Percentiles rank a stretch among this genome's conserved stretches.
These are phyloP conservation scores for Vaucheria bursata DNA, from an alignment of 352 stramenopile genomes.

Conservation along the genomic window DNA sequence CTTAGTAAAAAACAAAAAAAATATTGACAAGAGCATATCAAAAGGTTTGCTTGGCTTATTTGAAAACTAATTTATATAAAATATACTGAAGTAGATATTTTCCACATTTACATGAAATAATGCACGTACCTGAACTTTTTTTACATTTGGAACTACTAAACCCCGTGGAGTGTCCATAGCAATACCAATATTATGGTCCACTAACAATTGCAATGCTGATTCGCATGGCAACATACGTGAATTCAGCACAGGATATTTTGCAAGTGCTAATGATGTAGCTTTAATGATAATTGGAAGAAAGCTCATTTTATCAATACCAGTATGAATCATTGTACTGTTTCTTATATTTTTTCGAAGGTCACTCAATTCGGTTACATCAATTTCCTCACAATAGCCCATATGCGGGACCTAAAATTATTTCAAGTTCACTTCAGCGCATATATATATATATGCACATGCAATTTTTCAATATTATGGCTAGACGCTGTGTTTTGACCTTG, in stretches of 20 bases:
- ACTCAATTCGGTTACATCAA: slow-evolving; percentile 88
- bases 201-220: slow-evolving; percentile 72
- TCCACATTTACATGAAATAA: neutral
- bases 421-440: no score
- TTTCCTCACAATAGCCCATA: slow-evolving; percentile 94
- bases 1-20: no score
- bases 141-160: slow-evolving; percentile 91
- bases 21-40: no score
- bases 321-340: no score
- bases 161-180: slow-evolving; percentile 92
- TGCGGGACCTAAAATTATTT: slow-evolving; percentile 89
- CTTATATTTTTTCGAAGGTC: no score
- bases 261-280: slow-evolving; percentile 68
- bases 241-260: slow-evolving; percentile 85
- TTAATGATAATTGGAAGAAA: slow-evolving; percentile 96
- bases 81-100: no score
- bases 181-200: slow-evolving; percentile 91
- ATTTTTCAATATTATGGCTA: no score
- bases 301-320: slow-evolving; percentile 85
- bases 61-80: no score
- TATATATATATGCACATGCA: no score
- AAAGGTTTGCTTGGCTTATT: no score
- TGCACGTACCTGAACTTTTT: slow-evolving; percentile 68
- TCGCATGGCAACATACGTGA: slow-evolving; percentile 70
- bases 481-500: no score